Conservation (phyloP, 148 eudicot species). For the Vaccinium myrtillus region DNA sequence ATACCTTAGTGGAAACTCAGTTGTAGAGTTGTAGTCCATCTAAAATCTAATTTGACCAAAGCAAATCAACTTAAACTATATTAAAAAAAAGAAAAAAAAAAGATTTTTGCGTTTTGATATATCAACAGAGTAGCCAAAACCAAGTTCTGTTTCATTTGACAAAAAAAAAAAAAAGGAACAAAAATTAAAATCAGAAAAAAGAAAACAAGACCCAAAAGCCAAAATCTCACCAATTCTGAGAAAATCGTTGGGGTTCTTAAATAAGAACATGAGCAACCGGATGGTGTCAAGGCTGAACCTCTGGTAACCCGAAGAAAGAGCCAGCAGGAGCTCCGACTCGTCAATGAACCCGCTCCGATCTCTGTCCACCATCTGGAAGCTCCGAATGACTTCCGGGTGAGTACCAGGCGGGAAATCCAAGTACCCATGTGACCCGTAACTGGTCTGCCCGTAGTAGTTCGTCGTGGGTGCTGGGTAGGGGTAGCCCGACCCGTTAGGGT, state of each 20-base stretch:
- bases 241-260: constrained; percentile 46
- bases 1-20: background rate
- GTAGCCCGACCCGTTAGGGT: constrained; percentile 16
- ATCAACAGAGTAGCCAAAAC: no score
- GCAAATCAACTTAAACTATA: no score
- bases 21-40: no score
- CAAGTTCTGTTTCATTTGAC: background rate
- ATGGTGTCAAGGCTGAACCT: constrained; percentile 54
- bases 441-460: constrained; percentile 16
- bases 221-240: constrained; percentile 39
- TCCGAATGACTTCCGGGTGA: constrained; percentile 68
- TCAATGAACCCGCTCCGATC: constrained; percentile 70
- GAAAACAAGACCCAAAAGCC: background rate
- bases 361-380: constrained; percentile 71
- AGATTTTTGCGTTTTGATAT: no score
- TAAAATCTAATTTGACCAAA: background rate
- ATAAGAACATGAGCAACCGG: constrained; percentile 62
- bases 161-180: background rate
- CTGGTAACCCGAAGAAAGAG: constrained; percentile 53
- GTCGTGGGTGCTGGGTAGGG: constrained; percentile 13
- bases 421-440: constrained; percentile 25
- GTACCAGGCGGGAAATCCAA: constrained; percentile 59
- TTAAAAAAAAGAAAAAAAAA: background rate
- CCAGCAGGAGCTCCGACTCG: constrained; percentile 56
- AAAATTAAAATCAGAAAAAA: no score